phyloP scores from a whole-genome alignment of 768 basidiomycete species.

The Kwoniella shandongensis region DNA sequence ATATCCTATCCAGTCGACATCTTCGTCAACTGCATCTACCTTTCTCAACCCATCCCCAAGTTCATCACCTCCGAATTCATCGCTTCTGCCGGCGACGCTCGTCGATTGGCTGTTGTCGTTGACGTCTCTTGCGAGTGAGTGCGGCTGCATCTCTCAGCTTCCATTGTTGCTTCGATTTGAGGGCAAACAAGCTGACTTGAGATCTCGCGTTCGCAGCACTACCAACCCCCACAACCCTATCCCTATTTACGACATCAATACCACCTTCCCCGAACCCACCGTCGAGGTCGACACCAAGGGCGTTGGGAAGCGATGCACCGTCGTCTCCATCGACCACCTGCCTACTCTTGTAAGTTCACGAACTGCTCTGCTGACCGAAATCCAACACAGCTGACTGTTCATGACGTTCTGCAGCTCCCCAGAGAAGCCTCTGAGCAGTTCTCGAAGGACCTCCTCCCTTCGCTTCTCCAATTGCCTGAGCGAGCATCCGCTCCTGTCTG shows the following conservation, averaged over 20 bases:
- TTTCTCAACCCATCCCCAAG: slow-evolving; percentile 59
- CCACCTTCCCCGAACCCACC: slow-evolving; percentile 88
- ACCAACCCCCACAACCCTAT: slow-evolving; percentile 98
- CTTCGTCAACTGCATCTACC: slow-evolving; percentile 99
- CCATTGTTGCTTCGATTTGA: neutral
- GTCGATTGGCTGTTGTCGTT: slow-evolving; percentile 78
- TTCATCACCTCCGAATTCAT: slow-evolving; percentile 60
- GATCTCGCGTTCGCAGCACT: slow-evolving; percentile 56
- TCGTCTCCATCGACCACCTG: slow-evolving; percentile 95
- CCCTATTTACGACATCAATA: slow-evolving; percentile 90
- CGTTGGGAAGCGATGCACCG: slow-evolving; percentile 69
- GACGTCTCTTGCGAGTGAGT: slow-evolving; percentile 89
- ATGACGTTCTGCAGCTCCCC: slow-evolving; percentile 60
- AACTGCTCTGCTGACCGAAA: neutral
- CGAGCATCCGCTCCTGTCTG: slow-evolving; percentile 72
- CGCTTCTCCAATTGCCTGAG: slow-evolving; percentile 72
- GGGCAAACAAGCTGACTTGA: too few relatives aligned
- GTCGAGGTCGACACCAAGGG: slow-evolving; percentile 79
- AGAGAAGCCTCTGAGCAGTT: slow-evolving; percentile 97
- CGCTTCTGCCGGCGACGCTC: slow-evolving; percentile 64
- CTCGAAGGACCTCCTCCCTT: slow-evolving; percentile 79
- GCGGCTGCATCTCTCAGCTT: neutral
- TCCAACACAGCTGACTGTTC: neutral
- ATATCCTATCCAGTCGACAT: slow-evolving; percentile 71
- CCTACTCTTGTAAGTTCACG: slow-evolving; percentile 66